Conservation (phyloP, 192 early-diverging fungal genomes). For the Rhizophagus sp. region DNA sequence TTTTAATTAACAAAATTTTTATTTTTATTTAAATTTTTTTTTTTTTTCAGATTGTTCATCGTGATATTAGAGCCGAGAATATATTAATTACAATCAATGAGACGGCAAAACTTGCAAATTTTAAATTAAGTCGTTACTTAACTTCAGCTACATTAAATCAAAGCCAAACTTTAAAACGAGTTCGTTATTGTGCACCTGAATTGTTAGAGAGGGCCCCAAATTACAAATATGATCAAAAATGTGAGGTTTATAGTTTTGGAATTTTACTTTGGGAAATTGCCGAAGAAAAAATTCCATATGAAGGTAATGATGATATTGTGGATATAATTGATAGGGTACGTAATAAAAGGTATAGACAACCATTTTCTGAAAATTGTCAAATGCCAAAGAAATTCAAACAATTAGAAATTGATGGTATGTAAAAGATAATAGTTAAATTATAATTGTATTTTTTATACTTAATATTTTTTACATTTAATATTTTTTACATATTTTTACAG, state of each 20-base stretch:
- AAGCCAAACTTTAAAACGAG: background rate
- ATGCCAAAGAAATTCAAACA: background rate
- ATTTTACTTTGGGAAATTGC: background rate
- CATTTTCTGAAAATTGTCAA: background rate
- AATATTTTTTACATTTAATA: background rate
- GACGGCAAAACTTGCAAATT: conserved; percentile 24
- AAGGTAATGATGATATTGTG: background rate
- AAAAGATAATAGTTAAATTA: background rate
- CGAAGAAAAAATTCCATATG: background rate
- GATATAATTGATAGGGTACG: background rate
- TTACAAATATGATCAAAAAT: background rate
- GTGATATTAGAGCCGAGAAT: conserved; percentile 24
- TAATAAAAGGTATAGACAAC: background rate
- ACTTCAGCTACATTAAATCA: background rate
- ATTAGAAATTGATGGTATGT: background rate
- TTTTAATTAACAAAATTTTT: too few species aligned
- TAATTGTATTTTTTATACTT: background rate
- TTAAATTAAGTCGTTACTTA: background rate
- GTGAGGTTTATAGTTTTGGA: background rate
- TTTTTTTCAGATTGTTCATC: conserved; percentile 9
- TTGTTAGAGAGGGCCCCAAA: background rate
- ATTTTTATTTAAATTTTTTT: too few species aligned
- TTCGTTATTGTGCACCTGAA: conserved; percentile 2
- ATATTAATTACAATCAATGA: conserved; percentile 10
- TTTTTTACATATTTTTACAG: background rate